Base-by-base conservation (phyloP, 306 rosid genomes). In the Styphnolobium japonicum region DNA sequence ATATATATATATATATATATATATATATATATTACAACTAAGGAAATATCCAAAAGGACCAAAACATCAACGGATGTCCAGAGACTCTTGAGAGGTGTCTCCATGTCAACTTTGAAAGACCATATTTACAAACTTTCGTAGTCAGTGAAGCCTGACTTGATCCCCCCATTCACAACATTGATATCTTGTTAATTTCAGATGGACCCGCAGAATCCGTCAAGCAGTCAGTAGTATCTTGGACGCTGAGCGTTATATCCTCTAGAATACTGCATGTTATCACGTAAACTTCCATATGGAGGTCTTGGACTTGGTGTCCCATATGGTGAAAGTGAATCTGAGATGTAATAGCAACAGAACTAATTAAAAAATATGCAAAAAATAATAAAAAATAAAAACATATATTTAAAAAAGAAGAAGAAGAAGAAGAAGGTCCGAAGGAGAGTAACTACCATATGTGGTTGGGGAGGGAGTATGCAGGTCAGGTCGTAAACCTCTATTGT, bases 301-400 rank as follows among this genome's bases (percentile, higher is more conserved):
- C 85, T 82, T 52, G 70, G 76, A 46, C 25, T 33, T 12, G 39
- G 84, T 53, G 61, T 80, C 7, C 72, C 85, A 71, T 79, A 75
- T 0, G 79, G 82, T 15, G 86, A 34, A 80, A 80, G 86, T 46
- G 84, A 34, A 82, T 83, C 96, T 84, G 88, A 82, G 58, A 49
- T 42, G 37, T 29, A 62, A 79, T 71, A 80, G 63, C 3, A 67
- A 83, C 86, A 80, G n/a, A 67, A 63, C 36, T 18, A 14, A 18
- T 7, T 25, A n/a, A 68, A 60, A 68, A 68, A 22, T 6, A 57
- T 34, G 58, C 15, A 1, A n/a, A 18, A 69, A 25, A n/a, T n/a
- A 5, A 29, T 22, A 9, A 27, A 18, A 2, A 34, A 14, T 16
- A 11, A 10, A 0, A 53, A n/a, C n/a, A n/a, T n/a, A n/a, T n/a